phyloP scores from a whole-genome alignment of 2,329 filamentous ascomycete species.

The Aspergillus floridensis region DNA sequence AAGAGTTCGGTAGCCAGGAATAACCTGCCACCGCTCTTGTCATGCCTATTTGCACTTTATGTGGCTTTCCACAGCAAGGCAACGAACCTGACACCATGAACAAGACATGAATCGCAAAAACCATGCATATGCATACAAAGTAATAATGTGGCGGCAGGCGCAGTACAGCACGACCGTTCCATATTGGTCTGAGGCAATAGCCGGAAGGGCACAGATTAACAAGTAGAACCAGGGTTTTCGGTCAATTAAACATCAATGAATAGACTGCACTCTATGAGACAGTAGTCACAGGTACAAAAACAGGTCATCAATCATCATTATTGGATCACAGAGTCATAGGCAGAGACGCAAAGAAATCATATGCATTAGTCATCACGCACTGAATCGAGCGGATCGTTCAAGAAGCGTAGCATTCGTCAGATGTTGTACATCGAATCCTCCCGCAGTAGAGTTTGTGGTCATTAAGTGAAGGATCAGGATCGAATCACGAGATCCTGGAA shows the following conservation, averaged over 20 bases:
- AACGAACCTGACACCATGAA: constrained; percentile 7
- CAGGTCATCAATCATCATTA: constrained; percentile 30
- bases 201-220: constrained; percentile 7
- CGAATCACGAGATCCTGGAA: constrained; percentile 43
- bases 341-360: constrained; percentile 13
- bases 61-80: neutral
- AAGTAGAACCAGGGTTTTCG: constrained; percentile 14
- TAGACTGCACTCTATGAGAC: constrained; percentile 31
- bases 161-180: constrained; percentile 14
- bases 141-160: constrained; percentile 8
- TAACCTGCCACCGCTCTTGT: neutral
- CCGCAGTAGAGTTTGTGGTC: constrained; percentile 27
- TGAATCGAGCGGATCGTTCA: constrained; percentile 19
- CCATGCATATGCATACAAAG: neutral
- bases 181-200: constrained; percentile 11
- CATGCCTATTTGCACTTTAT: neutral
- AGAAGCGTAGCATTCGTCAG: constrained; percentile 19
- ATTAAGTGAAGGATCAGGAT: constrained; percentile 23
- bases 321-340: constrained; percentile 18
- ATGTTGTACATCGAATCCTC: constrained; percentile 25
- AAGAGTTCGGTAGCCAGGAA: neutral
- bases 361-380: constrained; percentile 34
- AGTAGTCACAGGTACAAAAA: constrained; percentile 32
- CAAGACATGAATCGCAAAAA: neutral
- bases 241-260: constrained; percentile 25